A percentile compares a stretch with the other conserved stretches of the same genome.
These are phyloP conservation scores for Tympanopsis confertula DNA, from an alignment of 2,329 filamentous ascomycete genomes.

Conservation along the genomic window DNA sequence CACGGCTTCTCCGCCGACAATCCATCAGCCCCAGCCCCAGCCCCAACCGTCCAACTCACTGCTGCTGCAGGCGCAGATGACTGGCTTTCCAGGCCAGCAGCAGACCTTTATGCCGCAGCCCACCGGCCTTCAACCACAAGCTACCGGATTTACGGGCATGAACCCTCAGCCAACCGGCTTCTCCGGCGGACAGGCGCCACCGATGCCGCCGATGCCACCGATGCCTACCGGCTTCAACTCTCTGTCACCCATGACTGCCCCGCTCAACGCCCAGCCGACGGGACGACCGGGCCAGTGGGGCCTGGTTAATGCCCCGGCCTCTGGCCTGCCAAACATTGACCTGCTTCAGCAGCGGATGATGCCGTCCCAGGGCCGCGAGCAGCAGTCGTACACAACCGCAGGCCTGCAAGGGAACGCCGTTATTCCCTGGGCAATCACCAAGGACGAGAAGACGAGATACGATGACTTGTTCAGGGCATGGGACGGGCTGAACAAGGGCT, in stretches of 20 bases:
- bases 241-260: conserved; percentile 40
- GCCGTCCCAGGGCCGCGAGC: conserved; percentile 86
- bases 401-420: conserved; percentile 88
- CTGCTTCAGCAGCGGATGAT: conserved; percentile 89
- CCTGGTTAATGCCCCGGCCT: conserved; percentile 86
- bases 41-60: conserved; percentile 49
- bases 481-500: conserved; percentile 90
- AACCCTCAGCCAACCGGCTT: conserved; percentile 64
- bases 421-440: conserved; percentile 96
- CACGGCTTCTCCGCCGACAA: conserved; percentile 36
- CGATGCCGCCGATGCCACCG: conserved; percentile 72
- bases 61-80: conserved; percentile 55
- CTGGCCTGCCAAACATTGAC: conserved; percentile 86
- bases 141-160: conserved; percentile 45
- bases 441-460: conserved; percentile 95
- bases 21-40: conserved; percentile 56
- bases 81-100: conserved; percentile 49
- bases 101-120: conserved; percentile 24
- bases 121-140: conserved; percentile 32
- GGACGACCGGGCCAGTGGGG: conserved; percentile 92
- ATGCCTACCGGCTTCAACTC: conserved; percentile 51
- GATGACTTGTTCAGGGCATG: conserved; percentile 90
- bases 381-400: conserved; percentile 60
- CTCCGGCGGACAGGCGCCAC: conserved; percentile 66
- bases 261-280: conserved; percentile 82